These are phyloP conservation scores for Datura wrightii DNA, from an alignment of 257 asterid species.

Conservation along the genomic window DNA sequence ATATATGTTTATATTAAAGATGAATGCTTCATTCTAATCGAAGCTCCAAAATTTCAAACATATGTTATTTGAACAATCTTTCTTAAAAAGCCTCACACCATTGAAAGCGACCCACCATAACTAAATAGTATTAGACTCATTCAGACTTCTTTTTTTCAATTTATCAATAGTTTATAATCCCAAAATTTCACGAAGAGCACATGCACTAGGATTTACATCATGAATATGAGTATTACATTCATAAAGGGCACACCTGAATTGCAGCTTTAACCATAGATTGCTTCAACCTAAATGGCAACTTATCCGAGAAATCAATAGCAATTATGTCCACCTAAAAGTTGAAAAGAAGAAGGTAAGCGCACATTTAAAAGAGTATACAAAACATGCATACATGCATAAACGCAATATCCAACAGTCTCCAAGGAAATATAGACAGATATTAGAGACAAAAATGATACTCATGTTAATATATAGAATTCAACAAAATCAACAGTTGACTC, in stretches of 20 bases:
- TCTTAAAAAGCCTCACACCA: background rate
- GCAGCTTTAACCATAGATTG: constrained; percentile 85
- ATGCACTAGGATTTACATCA: background rate
- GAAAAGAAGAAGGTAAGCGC: constrained; percentile 26
- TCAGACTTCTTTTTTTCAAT: background rate
- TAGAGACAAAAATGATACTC: constrained; percentile 1
- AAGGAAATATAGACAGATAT: constrained; percentile 21
- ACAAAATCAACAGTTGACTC: background rate
- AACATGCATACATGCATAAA: background rate
- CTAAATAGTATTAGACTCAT: background rate
- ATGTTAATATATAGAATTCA: background rate
- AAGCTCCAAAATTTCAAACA: background rate
- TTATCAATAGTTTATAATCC: background rate
- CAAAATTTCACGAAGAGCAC: background rate
- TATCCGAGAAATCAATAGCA: constrained; percentile 81
- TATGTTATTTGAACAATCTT: background rate
- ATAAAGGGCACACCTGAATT: constrained; percentile 59
- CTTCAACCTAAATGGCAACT: constrained; percentile 80
- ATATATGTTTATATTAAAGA: constrained; percentile 3
- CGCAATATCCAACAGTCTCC: background rate
- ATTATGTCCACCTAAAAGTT: constrained; percentile 74
- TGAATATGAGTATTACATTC: background rate
- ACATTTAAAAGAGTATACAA: background rate
- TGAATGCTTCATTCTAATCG: constrained; percentile 10
- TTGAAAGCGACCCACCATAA: constrained; percentile 26